phyloP scores from a whole-genome alignment of 1,139 yeast species.

The Debaryomyces robertsiae region DNA sequence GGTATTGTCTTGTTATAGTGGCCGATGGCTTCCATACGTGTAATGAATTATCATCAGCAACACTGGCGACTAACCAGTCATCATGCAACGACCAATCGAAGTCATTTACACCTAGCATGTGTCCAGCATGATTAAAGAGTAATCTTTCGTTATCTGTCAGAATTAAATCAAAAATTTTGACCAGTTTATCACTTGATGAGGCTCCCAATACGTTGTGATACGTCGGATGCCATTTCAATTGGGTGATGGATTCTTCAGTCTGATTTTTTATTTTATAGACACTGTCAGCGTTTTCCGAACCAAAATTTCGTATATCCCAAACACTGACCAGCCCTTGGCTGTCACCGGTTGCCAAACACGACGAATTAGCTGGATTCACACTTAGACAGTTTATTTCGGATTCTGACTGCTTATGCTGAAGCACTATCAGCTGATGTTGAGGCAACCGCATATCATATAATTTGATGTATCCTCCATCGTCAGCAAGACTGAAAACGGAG shows the following conservation, averaged over 20 bases:
- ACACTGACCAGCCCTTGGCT: constrained; percentile 57
- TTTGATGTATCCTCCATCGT: constrained; percentile 54
- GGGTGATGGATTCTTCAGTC: constrained; percentile 66
- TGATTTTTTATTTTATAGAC: constrained; percentile 29
- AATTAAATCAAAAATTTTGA: constrained; percentile 68
- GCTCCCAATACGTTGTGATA: constrained; percentile 64
- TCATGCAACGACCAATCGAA: constrained; percentile 83
- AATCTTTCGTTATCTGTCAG: constrained; percentile 45
- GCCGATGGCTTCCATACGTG: constrained; percentile 79
- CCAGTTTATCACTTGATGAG: constrained; percentile 71
- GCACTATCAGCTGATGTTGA: constrained; percentile 19
- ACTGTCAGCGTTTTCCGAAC: constrained; percentile 21
- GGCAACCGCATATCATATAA: constrained; percentile 52
- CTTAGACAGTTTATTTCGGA: constrained; percentile 66
- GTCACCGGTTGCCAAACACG: constrained; percentile 70
- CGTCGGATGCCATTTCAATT: constrained; percentile 78
- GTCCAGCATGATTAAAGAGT: constrained; percentile 85
- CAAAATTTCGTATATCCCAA: constrained; percentile 68
- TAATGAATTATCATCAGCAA: constrained; percentile 84
- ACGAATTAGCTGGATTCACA: constrained; percentile 57
- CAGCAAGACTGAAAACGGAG: constrained; percentile 56
- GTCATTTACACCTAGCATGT: constrained; percentile 84
- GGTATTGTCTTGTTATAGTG: constrained; percentile 20
- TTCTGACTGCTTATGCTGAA: constrained; percentile 33
- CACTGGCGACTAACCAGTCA: constrained; percentile 79